A percentile compares a stretch with the other conserved stretches of the same genome.
phyloP scores from a whole-genome alignment of 257 asterid genomes.

The Nicotiana tabacum region DNA sequence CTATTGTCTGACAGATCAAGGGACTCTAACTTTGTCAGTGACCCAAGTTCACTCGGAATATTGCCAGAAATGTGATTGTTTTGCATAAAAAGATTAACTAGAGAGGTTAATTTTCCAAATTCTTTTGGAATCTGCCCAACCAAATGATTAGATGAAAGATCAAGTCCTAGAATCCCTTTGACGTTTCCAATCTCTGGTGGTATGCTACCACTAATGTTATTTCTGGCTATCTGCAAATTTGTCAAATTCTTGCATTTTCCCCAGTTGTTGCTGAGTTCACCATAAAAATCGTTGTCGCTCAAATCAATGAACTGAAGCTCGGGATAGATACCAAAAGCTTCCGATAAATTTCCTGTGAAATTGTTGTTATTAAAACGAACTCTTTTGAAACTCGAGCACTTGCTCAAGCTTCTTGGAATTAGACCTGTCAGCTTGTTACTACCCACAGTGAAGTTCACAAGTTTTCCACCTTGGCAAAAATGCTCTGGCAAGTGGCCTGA shows the following conservation, averaged over 20 bases:
- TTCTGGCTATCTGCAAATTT: neutral
- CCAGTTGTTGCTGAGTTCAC: conserved; percentile 6
- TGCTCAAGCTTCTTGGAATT: conserved; percentile 9
- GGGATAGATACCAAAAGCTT: neutral
- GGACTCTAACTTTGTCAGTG: neutral
- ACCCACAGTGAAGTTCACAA: neutral
- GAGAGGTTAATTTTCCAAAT: neutral
- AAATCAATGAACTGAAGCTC: neutral
- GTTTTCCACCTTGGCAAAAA: conserved; percentile 1
- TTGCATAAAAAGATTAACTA: neutral
- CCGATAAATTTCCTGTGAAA: neutral
- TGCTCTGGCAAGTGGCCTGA: conserved; percentile 4
- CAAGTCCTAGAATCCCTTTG: neutral
- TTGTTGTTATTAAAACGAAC: neutral
- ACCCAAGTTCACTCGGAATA: neutral
- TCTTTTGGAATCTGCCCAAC: neutral
- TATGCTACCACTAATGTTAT: conserved; percentile 1
- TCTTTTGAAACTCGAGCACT: neutral
- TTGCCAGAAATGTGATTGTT: neutral
- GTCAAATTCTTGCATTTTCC: neutral
- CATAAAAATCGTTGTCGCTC: neutral
- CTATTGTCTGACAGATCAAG: neutral
- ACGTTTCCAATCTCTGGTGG: conserved; percentile 4
- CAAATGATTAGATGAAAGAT: neutral
- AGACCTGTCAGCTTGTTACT: conserved; percentile 1